phyloP scores from a whole-genome alignment of 768 basidiomycete species.

The Rubroboletus satanas region DNA sequence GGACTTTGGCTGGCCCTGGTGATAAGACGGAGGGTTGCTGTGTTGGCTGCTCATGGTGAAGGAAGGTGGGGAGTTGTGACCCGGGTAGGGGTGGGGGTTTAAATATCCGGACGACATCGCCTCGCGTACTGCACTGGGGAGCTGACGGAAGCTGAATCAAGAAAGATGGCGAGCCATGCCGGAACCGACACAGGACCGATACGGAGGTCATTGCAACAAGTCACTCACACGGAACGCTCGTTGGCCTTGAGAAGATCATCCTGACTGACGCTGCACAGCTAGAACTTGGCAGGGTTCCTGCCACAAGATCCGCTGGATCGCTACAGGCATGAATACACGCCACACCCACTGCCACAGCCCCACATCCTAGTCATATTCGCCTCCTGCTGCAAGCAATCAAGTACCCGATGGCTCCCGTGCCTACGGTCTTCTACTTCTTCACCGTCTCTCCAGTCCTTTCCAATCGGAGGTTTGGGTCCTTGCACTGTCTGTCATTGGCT shows the following conservation, averaged over 20 bases:
- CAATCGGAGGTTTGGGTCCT: background rate
- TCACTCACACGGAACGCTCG: constrained; percentile 17
- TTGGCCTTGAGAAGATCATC: constrained; percentile 13
- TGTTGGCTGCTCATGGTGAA: constrained; percentile 28
- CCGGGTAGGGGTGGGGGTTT: constrained; percentile 17
- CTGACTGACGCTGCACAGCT: constrained; percentile 20
- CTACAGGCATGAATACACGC: too few relatives aligned
- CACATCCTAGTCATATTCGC: too few relatives aligned
- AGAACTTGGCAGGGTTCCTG: constrained; percentile 6
- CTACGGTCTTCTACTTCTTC: constrained; percentile 1
- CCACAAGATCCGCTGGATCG: constrained; percentile 15
- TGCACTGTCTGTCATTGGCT: background rate
- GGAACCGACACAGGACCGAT: constrained; percentile 29
- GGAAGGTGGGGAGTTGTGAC: background rate
- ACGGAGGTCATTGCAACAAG: constrained; percentile 16
- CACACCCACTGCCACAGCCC: too few relatives aligned
- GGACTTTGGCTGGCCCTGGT: constrained; percentile 23
- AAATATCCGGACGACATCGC: constrained; percentile 31
- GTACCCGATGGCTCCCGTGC: constrained; percentile 7
- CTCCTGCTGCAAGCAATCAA: background rate
- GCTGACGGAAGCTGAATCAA: constrained; percentile 20
- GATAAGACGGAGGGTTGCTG: constrained; percentile 15
- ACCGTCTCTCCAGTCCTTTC: background rate
- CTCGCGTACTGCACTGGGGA: constrained; percentile 14
- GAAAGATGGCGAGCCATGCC: constrained; percentile 21